Base-by-base conservation (phyloP, 1,139 yeast genomes). In the Wickerhamiella pararugosa region DNA sequence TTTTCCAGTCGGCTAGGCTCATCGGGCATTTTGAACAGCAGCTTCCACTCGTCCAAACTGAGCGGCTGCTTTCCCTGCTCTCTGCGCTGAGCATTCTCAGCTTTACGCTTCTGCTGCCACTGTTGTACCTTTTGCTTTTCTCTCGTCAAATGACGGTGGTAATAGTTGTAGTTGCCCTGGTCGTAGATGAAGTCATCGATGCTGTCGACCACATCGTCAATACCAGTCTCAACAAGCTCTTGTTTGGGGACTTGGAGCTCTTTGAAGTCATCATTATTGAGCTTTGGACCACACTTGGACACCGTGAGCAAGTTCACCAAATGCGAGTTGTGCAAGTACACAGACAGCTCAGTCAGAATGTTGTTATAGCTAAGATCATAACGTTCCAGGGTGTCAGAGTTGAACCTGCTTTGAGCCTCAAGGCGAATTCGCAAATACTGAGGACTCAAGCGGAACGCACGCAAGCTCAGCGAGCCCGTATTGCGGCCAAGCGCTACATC, bases 1-100 rank as follows among this genome's bases (percentile, higher is more conserved):
- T 77, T 79, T 54, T 80, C 86, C 52, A 75, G 73, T 56, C 90
- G 71, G 29, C 84, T 75, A 39, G 93, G 92, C 59, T 79, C 87
- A 41, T 64, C 70, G 29, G 92, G 87, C 50, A 79, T 70, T 60
- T 70, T 76, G 66, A 76, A 79, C 34, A 73, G 62, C 37, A 71
- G 60, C 57, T 70, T 74, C 86, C 86, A 80, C 56, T 78, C 87
- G 39, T 76, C 73, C 29, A 61, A 51, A 39, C 71, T 61, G 45
- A 67, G 56, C 47, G 72, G 73, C 39, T 71, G 67, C 52, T 77
- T 76, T 37, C 81, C 81, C 34, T 63, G 64, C 45, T 67, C 61
- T 42, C 62, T 67, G 51, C 82, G 70, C 51, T 71, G 73, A 42
- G 70, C 67, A 60, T 80, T 79, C 54, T 79, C 90, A 48, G 72